Evolutionary conservation across 108 stramenopile genomes (phyloP), one percentile per base, ranked within the genome.

Genomic region (Skeletonema menzelii): DNA sequence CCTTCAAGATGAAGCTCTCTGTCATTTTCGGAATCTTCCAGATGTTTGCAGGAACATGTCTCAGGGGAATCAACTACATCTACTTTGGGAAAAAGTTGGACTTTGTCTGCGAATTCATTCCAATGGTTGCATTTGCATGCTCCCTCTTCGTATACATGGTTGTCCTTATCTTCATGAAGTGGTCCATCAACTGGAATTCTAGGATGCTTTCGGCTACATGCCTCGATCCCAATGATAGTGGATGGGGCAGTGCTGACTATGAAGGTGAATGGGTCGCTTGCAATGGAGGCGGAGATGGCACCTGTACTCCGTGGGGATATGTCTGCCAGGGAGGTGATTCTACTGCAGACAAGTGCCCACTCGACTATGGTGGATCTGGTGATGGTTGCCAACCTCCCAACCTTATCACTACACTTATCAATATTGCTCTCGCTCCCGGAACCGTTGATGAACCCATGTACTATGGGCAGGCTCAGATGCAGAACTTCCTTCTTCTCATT

Each of bases 1-100:
- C 96, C 15, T 94, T 98, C 90, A 97, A 98, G 92, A 99, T 99
- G 99, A 99, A 99, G 89, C 90, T 97, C 12, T 85, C 91, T 70
- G 97, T 99, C 28, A 95, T 99, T 64, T 91, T 99, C 62, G 99
- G 98, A 60, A 96, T 99, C 73, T 76, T 87, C 65, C 99, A 99
- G 70, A 99, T 99, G 99, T 97, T 95, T 59, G 63, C 85, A 12
- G 99, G 99, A 57, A 98, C 98, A 20, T 83, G 88, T 60, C 87
- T 98, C 15, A 95, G 93, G 75, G 96, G 95, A 19, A 58, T 92
- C 49, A 99, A 99, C 76, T 94, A 93, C 31, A 31, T 97, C 13
- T 97, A 97, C 87, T 98, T 98, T 78, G 81, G 85, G 22, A 86
- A 98, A 63, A 83, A 67, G 42, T 70, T 97, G 47, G 97, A 97